These are phyloP conservation scores for Aspergillus baeticus DNA, from an alignment of 495 filamentous ascomycete genomes.

Conservation along the genomic window DNA sequence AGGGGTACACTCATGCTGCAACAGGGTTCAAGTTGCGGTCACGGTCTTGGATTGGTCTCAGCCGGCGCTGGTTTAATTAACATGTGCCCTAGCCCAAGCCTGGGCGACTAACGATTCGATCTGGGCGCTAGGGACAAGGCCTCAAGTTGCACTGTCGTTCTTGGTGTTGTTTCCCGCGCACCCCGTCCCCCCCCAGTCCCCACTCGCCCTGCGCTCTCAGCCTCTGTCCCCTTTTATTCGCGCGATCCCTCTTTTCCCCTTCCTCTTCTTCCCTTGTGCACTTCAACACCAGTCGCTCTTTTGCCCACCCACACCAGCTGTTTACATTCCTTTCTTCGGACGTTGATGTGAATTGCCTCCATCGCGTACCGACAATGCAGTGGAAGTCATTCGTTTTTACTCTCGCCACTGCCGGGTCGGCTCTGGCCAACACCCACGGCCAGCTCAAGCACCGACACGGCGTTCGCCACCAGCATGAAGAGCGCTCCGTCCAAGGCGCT, in stretches of 20 bases:
- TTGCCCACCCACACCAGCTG: not conserved
- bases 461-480: constrained; percentile 13
- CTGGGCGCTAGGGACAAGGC: constrained; percentile 4
- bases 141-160: not conserved
- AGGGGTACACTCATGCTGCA: not conserved
- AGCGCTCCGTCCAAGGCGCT: constrained; percentile 10
- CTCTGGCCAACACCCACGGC: constrained; percentile 25
- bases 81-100: not conserved
- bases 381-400: constrained; percentile 27
- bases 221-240: constrained; percentile 7
- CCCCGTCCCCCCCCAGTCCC: not conserved
- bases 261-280: not conserved
- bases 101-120: constrained; percentile 11
- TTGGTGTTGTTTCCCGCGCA: not conserved
- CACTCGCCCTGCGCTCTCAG: not conserved
- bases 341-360: constrained; percentile 10
- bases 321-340: not conserved
- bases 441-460: constrained; percentile 20
- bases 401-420: constrained; percentile 20
- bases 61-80: not conserved
- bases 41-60: constrained; percentile 2
- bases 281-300: constrained; percentile 12
- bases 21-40: not conserved
- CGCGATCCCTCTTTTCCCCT: constrained; percentile 2
- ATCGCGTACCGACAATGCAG: constrained; percentile 24